These are phyloP conservation scores for Pinus albicaulis DNA, from an alignment of 75 land plant species.

Conservation along the genomic window DNA sequence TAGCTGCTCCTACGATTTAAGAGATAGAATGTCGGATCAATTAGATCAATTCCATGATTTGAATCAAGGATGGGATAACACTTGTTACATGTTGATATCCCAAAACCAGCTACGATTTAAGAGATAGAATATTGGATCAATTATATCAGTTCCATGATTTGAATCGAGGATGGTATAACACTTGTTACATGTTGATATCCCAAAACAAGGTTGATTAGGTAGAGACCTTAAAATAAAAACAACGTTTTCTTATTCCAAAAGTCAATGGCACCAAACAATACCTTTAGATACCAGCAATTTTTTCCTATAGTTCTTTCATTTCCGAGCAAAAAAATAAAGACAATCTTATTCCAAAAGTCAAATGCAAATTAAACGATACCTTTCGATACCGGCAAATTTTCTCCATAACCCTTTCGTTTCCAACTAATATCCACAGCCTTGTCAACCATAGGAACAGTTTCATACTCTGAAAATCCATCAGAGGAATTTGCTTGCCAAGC, in stretches of 20 bases:
- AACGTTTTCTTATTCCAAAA: neutral
- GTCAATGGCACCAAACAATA: neutral
- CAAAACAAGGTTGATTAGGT: neutral
- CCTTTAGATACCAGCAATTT: conserved; percentile 33
- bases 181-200: neutral
- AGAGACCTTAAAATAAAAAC: no score
- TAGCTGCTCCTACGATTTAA: neutral
- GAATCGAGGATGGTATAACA: neutral
- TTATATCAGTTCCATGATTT: neutral
- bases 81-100: neutral
- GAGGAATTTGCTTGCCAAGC: conserved; percentile 39
- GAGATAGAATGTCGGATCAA: neutral
- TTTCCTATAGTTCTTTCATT: conserved; percentile 22
- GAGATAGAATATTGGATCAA: neutral
- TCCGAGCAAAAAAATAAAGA: conserved; percentile 13
- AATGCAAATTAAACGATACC: conserved; percentile 15
- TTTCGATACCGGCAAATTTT: conserved; percentile 24
- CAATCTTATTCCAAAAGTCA: neutral
- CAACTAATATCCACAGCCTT: conserved; percentile 45
- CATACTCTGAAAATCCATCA: conserved; percentile 23
- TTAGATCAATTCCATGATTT: neutral
- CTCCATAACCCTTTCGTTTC: conserved; percentile 29
- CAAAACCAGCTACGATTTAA: neutral
- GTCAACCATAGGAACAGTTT: conserved; percentile 52
- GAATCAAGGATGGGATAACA: neutral